Evolutionary conservation across 1,284 basidiomycete genomes (phyloP).

Genomic region (Bondarzewia mesenterica): DNA sequence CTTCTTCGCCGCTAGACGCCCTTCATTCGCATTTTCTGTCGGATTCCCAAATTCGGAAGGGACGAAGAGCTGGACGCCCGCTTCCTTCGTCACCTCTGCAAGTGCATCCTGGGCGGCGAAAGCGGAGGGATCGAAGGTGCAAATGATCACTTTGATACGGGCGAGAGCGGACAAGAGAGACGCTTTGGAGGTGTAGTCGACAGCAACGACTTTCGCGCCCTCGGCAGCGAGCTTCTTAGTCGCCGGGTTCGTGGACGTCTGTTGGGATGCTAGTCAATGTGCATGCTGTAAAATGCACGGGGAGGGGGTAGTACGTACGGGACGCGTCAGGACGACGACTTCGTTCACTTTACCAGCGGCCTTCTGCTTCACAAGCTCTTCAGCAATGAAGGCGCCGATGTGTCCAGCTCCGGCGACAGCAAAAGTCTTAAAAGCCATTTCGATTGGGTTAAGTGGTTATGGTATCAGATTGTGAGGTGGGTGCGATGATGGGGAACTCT

Average conservation of each 20-base stretch:
- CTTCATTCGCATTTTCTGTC: slow-evolving; percentile 8
- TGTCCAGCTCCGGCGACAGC: slow-evolving; percentile 7
- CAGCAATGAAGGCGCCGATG: slow-evolving; percentile 6
- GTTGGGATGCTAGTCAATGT: background rate
- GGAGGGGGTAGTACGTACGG: slow-evolving; percentile 6
- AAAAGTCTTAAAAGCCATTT: slow-evolving; percentile 7
- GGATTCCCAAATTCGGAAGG: slow-evolving; percentile 21
- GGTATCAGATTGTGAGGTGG: slow-evolving; percentile 15
- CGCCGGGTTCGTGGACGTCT: slow-evolving; percentile 4
- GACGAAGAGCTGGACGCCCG: slow-evolving; percentile 22
- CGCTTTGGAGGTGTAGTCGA: slow-evolving; percentile 10
- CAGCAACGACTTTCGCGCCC: slow-evolving; percentile 9
- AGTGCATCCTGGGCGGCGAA: slow-evolving; percentile 14
- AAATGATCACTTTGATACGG: slow-evolving; percentile 18
- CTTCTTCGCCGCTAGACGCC: slow-evolving; percentile 7
- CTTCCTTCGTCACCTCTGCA: slow-evolving; percentile 19
- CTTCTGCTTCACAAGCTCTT: slow-evolving; percentile 10
- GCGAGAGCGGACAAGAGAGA: slow-evolving; percentile 11
- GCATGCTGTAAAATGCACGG: background rate
- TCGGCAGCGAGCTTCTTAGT: slow-evolving; percentile 2
- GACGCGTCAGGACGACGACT: slow-evolving; percentile 11
- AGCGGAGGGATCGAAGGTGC: slow-evolving; percentile 11
- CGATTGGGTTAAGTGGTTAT: background rate
- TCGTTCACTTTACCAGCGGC: slow-evolving; percentile 5
- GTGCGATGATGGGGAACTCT: too few species aligned